Evolutionary conservation across 192 early-diverging fungal genomes (phyloP).

Genomic region (Haplosporangium gracile): DNA sequence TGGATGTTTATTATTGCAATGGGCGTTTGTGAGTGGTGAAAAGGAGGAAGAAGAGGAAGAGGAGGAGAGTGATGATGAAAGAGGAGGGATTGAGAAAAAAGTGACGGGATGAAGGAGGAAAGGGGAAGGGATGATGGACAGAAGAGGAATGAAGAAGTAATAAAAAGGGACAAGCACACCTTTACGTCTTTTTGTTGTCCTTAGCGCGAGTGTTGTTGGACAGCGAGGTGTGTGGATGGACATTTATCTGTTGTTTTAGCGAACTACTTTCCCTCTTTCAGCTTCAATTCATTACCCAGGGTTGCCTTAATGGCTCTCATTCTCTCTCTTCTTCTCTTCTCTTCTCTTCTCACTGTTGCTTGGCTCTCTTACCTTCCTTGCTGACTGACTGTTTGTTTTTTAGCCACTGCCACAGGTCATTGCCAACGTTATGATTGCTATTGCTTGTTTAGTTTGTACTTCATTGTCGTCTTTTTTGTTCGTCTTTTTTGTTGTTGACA

Average conservation of each 20-base stretch:
- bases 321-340: not conserved
- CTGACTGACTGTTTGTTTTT: not conserved
- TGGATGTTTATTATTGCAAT: not conserved
- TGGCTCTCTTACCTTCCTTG: too few species aligned
- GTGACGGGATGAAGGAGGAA: not conserved
- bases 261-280: too few species aligned
- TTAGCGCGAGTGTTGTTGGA: too few species aligned
- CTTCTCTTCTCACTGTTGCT: too few species aligned
- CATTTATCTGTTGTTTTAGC: too few species aligned
- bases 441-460: not conserved
- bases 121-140: not conserved
- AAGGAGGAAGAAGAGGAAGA: not conserved
- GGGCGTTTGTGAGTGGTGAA: not conserved
- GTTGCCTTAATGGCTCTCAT: not conserved
- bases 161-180: too few species aligned
- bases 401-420: not conserved
- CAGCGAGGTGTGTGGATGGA: too few species aligned
- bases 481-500: not conserved
- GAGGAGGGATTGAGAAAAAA: not conserved
- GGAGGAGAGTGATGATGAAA: not conserved
- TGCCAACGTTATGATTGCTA: not conserved
- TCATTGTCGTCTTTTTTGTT: not conserved
- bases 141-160: not conserved
- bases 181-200: too few species aligned
- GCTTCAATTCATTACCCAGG: constrained; percentile 1